phyloP scores from a whole-genome alignment of 2,329 filamentous ascomycete genomes.

The Fusarium camptoceras region DNA sequence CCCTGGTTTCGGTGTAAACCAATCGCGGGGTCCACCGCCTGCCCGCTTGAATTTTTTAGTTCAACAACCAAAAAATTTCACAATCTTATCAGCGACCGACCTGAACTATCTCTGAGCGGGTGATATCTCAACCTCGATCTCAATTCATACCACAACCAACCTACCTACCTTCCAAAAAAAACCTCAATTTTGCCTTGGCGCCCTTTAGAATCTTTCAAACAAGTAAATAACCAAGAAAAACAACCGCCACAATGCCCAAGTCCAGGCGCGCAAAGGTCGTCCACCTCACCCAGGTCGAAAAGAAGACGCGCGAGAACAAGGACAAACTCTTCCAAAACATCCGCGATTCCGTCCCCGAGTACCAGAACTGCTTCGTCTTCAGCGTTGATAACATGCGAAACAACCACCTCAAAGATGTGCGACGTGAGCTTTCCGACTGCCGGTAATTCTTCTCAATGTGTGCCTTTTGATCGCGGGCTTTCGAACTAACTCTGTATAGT shows the following conservation, averaged over 20 bases:
- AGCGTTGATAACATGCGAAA: slow-evolving; percentile 98
- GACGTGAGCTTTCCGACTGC: slow-evolving; percentile 85
- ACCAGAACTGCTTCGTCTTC: slow-evolving; percentile 94
- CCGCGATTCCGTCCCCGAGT: slow-evolving; percentile 84
- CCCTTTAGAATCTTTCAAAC: background rate
- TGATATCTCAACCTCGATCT: slow-evolving; percentile 18
- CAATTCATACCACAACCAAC: slow-evolving; percentile 12
- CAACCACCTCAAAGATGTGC: slow-evolving; percentile 91
- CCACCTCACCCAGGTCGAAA: slow-evolving; percentile 89
- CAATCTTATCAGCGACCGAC: slow-evolving; percentile 49
- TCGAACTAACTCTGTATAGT: slow-evolving; percentile 57
- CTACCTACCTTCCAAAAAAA: background rate
- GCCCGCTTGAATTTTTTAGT: slow-evolving; percentile 44
- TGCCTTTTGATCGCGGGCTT: background rate
- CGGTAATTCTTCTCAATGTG: slow-evolving; percentile 65
- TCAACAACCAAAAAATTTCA: slow-evolving; percentile 48
- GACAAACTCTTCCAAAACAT: slow-evolving; percentile 89
- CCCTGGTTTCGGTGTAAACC: slow-evolving; percentile 40
- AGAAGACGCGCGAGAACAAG: slow-evolving; percentile 94
- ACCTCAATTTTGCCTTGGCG: background rate
- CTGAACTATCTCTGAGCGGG: slow-evolving; percentile 13
- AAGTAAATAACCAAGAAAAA: background rate
- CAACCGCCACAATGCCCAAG: slow-evolving; percentile 79
- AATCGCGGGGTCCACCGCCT: slow-evolving; percentile 47
- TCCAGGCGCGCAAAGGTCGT: slow-evolving; percentile 93